Base-by-base conservation (phyloP, 1,284 basidiomycete genomes). In the Austroboletus niveus region DNA sequence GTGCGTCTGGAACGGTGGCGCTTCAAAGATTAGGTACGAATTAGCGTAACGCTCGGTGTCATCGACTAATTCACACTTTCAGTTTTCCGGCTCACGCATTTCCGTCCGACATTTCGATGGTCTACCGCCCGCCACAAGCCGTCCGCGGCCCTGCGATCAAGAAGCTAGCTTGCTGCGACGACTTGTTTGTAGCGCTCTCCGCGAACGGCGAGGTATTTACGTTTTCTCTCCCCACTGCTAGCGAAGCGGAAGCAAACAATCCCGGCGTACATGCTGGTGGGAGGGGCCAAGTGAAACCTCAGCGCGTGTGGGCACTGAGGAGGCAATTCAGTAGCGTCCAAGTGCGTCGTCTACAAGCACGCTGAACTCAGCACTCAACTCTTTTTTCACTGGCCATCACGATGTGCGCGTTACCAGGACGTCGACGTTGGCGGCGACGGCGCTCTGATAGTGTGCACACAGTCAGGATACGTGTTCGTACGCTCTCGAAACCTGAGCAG, bases 381-480 rank as follows among this genome's bases (percentile, higher is more conserved):
- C 22, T 39, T 15, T 38, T 12, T 15, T 34, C 35, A 4, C 51
- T 42, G 9, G 34, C 22, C 17, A 54, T 27, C 9, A 42, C 32
- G 56, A 34, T 35, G 27, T 53, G 51, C 42, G 34, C 31, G 31
- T 29, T 44, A 64, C 15, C 65, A 88, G 79, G 95, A 98, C 65
- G 88, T 96, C 8, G 94, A 92, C 0, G 78, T 98, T 20, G 93
- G 94, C 14, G 75, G 84, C 1, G 94, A 98, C 59, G 93, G 94
- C 2, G 84, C 89, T 8, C 82, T 98, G 61, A 88, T 98, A 61
- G 80, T 98, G 40, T 97, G 93, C 71, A 98, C 96, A 0, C 85
- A 89, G 59, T 94, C 94, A 1, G 96, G 96, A 0, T 94, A 98
- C 61, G 94, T 98, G 30, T 98, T 92, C 62, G 80, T 95, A 22